Conservation (phyloP, 768 basidiomycete species). For the Galerina sulciceps region DNA sequence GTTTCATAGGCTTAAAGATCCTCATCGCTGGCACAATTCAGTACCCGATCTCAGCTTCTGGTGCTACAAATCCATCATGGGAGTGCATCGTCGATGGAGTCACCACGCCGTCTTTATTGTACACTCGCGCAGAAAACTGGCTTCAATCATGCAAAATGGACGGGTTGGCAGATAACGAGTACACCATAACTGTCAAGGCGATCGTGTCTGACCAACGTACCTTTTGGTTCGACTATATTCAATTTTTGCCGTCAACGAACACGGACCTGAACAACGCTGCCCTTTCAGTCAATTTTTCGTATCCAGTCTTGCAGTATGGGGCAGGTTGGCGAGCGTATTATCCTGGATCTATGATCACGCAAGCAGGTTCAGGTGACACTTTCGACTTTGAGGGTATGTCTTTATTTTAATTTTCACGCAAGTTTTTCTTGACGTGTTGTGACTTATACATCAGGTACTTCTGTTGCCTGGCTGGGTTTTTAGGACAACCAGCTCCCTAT, state of each 20-base stretch:
- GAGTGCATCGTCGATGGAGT: slow-evolving; percentile 29
- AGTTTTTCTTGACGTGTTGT: slow-evolving; percentile 3
- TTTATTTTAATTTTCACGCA: neutral
- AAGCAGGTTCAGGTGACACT: neutral
- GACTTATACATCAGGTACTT: slow-evolving; percentile 14
- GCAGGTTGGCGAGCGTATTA: slow-evolving; percentile 13
- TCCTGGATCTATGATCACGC: slow-evolving; percentile 1
- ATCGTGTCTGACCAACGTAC: slow-evolving; percentile 20
- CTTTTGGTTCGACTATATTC: slow-evolving; percentile 33
- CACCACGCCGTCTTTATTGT: slow-evolving; percentile 15
- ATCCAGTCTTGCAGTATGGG: slow-evolving; percentile 14
- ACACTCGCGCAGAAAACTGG: slow-evolving; percentile 1
- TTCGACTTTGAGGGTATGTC: neutral
- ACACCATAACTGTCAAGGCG: slow-evolving; percentile 26
- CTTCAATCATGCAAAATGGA: slow-evolving; percentile 15
- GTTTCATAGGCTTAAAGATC: slow-evolving; percentile 12
- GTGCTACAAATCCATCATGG: slow-evolving; percentile 25
- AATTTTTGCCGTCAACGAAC: slow-evolving; percentile 23
- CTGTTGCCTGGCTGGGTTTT: slow-evolving; percentile 28
- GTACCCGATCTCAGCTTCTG: slow-evolving; percentile 6
- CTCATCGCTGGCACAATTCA: slow-evolving; percentile 24
- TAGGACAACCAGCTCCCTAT: slow-evolving; percentile 21
- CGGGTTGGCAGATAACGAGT: slow-evolving; percentile 20
- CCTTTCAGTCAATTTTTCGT: slow-evolving; percentile 14
- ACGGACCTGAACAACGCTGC: slow-evolving; percentile 17